Percentiles rank a stretch among this genome's conserved stretches.
These are phyloP conservation scores for Colletotrichum tabaci DNA, from an alignment of 2,329 filamentous ascomycete genomes.

Conservation along the genomic window DNA sequence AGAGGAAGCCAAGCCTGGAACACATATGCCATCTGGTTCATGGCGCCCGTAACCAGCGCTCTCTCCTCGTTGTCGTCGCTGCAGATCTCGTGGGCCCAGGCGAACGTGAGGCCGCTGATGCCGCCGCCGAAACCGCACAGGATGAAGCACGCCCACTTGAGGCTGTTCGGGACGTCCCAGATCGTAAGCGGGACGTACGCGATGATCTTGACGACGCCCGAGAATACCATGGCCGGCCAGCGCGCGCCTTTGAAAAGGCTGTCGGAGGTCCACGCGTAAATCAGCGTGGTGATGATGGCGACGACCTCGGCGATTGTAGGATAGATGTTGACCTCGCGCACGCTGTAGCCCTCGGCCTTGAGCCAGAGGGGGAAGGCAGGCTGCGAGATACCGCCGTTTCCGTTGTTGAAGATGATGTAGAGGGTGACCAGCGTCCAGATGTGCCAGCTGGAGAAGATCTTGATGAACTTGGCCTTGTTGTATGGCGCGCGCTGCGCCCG, in stretches of 20 bases:
- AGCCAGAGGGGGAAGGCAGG: conserved; percentile 56
- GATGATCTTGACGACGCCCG: conserved; percentile 27
- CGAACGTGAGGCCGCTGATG: conserved; percentile 30
- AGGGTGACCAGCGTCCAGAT: conserved; percentile 55
- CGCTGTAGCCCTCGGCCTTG: conserved; percentile 58
- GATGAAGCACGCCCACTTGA: conserved; percentile 67
- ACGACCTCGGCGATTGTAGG: conserved; percentile 40
- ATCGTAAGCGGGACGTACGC: conserved; percentile 60
- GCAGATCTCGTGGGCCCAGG: conserved; percentile 44
- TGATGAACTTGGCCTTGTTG: conserved; percentile 66
- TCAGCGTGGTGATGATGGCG: conserved; percentile 31
- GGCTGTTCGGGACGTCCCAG: conserved; percentile 69
- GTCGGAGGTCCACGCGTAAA: conserved; percentile 37
- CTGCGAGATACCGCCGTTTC: conserved; percentile 57
- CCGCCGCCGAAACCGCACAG: conserved; percentile 47
- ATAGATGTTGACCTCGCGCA: conserved; percentile 67
- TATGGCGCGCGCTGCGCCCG: conserved; percentile 57
- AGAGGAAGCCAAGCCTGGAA: conserved; percentile 71
- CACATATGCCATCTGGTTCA: conserved; percentile 53
- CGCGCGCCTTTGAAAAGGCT: conserved; percentile 25
- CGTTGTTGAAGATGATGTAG: conserved; percentile 63
- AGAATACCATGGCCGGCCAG: conserved; percentile 65
- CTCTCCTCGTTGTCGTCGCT: conserved; percentile 37
- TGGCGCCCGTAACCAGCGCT: conserved; percentile 35
- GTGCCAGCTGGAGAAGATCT: conserved; percentile 69